A percentile compares a stretch with the other conserved stretches of the same genome.
Conservation (phyloP, 2,329 filamentous ascomycete species). For the Myriosclerotinia curreyana region DNA sequence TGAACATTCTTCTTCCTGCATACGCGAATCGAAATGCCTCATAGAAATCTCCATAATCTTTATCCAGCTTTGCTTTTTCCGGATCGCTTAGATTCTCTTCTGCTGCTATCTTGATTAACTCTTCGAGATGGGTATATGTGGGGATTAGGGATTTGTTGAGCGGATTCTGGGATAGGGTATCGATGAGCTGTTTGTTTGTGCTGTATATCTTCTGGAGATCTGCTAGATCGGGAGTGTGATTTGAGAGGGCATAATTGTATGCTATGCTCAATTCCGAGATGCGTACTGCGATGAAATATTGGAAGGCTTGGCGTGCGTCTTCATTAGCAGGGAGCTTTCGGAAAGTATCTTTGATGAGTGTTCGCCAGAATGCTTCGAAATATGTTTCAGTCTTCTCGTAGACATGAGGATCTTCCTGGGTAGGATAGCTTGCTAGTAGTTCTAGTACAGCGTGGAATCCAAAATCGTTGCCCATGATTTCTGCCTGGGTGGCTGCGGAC, state of each 20-base stretch:
- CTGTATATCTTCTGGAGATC: background rate
- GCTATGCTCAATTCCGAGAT: slow-evolving; percentile 12
- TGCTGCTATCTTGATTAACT: background rate
- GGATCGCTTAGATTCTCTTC: background rate
- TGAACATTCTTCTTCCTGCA: slow-evolving; percentile 23
- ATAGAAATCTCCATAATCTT: slow-evolving; percentile 17
- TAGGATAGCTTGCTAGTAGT: background rate
- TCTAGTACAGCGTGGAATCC: slow-evolving; percentile 7
- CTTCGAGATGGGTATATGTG: background rate
- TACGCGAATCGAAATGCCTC: slow-evolving; percentile 22
- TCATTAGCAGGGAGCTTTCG: slow-evolving; percentile 10
- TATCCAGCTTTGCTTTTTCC: slow-evolving; percentile 9
- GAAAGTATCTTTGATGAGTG: slow-evolving; percentile 25
- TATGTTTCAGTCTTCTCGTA: background rate
- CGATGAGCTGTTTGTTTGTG: background rate
- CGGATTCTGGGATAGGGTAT: background rate
- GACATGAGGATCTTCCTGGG: background rate
- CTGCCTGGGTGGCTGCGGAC: background rate
- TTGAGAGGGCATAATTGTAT: background rate
- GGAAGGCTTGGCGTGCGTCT: slow-evolving; percentile 6
- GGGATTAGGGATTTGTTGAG: slow-evolving; percentile 6
- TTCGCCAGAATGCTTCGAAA: slow-evolving; percentile 25
- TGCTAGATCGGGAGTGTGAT: background rate
- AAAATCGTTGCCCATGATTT: slow-evolving; percentile 20
- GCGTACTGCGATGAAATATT: slow-evolving; percentile 16